A percentile compares a stretch with the other conserved stretches of the same genome.
Evolutionary conservation across 148 eudicot genomes (phyloP).

Genomic region (Persicaria tinctoria): DNA sequence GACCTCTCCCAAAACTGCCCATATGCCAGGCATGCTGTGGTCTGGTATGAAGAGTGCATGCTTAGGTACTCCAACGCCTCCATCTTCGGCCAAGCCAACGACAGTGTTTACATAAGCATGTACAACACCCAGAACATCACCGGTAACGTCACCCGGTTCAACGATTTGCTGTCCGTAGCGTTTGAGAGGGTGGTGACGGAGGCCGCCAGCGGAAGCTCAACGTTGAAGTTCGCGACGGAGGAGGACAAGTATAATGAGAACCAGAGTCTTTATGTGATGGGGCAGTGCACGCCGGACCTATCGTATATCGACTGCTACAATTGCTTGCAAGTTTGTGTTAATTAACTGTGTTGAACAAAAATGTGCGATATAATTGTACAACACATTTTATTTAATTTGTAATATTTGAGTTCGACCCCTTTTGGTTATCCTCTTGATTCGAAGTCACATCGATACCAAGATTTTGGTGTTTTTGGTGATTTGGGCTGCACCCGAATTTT

Average conservation of each 20-base stretch:
- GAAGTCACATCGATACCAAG: no score
- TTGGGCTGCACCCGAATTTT: no score
- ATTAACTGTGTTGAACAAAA: no score
- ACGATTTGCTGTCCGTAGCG: background rate
- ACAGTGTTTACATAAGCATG: background rate
- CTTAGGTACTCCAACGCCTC: conserved; percentile 22
- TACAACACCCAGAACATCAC: background rate
- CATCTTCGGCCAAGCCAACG: conserved; percentile 1
- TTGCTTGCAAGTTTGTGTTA: conserved; percentile 13
- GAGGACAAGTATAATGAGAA: background rate
- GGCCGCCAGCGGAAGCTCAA: conserved; percentile 8
- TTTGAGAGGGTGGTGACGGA: background rate
- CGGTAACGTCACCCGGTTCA: background rate
- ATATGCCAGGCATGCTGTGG: conserved; percentile 5
- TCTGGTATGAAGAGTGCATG: conserved; percentile 36
- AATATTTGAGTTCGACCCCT: no score
- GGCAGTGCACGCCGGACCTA: conserved; percentile 35
- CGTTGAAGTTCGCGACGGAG: conserved; percentile 17
- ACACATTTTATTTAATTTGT: no score
- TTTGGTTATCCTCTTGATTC: no score
- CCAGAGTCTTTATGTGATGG: conserved; percentile 15
- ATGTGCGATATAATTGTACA: no score
- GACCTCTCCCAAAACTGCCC: conserved; percentile 9
- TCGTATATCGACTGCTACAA: conserved; percentile 9
- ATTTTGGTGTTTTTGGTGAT: no score